These are phyloP conservation scores for Ballota nigra DNA, from an alignment of 257 asterid species.

Conservation along the genomic window DNA sequence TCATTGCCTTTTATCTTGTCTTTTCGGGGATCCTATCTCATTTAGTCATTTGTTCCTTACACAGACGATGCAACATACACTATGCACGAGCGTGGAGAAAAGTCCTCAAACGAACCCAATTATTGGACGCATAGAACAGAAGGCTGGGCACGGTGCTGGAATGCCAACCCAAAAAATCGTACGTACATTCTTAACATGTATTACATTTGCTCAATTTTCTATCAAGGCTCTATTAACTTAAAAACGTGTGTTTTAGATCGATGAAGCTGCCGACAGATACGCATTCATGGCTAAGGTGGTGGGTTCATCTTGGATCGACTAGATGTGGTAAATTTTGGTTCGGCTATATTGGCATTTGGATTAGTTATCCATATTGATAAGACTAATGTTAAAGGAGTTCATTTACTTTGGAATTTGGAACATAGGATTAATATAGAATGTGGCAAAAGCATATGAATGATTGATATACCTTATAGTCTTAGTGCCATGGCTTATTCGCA, in stretches of 20 bases:
- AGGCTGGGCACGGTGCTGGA: conserved; percentile 98
- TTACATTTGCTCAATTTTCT: background rate
- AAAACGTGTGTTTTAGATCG: conserved; percentile 41
- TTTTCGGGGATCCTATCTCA: no score
- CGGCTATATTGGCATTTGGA: background rate
- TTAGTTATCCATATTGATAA: background rate
- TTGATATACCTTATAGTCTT: background rate
- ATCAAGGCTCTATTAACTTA: background rate
- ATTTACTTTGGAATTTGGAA: background rate
- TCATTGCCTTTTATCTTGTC: background rate
- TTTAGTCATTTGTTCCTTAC: conserved; percentile 6
- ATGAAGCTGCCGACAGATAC: conserved; percentile 74
- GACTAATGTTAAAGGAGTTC: background rate
- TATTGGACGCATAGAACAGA: conserved; percentile 74
- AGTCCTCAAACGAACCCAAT: conserved; percentile 79
- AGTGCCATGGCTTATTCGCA: no score
- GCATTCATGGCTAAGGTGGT: conserved; percentile 74
- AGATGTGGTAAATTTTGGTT: conserved; percentile 19
- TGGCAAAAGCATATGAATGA: background rate
- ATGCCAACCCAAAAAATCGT: conserved; percentile 87
- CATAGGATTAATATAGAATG: background rate
- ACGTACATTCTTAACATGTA: background rate
- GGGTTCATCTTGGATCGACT: conserved; percentile 65
- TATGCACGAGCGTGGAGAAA: conserved; percentile 62
- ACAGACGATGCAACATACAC: conserved; percentile 83